Conservation (phyloP, 768 basidiomycete species). For the Pleurotus giganteus region DNA sequence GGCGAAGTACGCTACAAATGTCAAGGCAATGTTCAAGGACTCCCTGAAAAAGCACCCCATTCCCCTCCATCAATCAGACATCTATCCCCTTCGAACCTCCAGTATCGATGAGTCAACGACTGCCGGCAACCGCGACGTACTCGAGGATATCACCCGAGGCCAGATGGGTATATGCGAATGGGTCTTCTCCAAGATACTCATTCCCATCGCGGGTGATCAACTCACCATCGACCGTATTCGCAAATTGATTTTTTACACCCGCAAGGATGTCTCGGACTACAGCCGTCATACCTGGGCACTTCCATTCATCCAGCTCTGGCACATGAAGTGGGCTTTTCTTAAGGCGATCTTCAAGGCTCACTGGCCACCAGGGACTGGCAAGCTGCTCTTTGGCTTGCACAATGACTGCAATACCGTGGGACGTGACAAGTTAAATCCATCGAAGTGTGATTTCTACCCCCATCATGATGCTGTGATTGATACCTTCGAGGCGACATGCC, state of each 20-base stretch:
- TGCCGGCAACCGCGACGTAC: not conserved
- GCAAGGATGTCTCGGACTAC: constrained; percentile 1
- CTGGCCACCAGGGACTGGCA: constrained; percentile 6
- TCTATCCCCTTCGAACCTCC: constrained; percentile 8
- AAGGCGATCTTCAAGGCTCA: constrained; percentile 16
- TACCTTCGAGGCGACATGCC: constrained; percentile 10
- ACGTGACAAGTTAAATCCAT: constrained; percentile 13
- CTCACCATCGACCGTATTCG: constrained; percentile 15
- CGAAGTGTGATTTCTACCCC: constrained; percentile 17
- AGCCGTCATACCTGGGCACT: constrained; percentile 15
- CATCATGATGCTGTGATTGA: constrained; percentile 16
- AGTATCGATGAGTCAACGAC: constrained; percentile 16
- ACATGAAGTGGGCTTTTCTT: constrained; percentile 17
- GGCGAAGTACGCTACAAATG: not conserved
- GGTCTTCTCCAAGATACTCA: constrained; percentile 6
- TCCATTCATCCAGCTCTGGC: constrained; percentile 19
- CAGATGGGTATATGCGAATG: constrained; percentile 9
- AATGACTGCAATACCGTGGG: not conserved
- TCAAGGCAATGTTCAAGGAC: not conserved
- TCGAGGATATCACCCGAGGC: constrained; percentile 9
- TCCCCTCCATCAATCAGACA: constrained; percentile 11
- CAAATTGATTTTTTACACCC: constrained; percentile 12
- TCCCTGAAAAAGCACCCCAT: constrained; percentile 10
- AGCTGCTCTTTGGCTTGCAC: constrained; percentile 11
- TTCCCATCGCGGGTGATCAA: constrained; percentile 18